Evolutionary conservation across 2,329 filamentous ascomycete genomes (phyloP).

Genomic region (Celoporthe dispersa): DNA sequence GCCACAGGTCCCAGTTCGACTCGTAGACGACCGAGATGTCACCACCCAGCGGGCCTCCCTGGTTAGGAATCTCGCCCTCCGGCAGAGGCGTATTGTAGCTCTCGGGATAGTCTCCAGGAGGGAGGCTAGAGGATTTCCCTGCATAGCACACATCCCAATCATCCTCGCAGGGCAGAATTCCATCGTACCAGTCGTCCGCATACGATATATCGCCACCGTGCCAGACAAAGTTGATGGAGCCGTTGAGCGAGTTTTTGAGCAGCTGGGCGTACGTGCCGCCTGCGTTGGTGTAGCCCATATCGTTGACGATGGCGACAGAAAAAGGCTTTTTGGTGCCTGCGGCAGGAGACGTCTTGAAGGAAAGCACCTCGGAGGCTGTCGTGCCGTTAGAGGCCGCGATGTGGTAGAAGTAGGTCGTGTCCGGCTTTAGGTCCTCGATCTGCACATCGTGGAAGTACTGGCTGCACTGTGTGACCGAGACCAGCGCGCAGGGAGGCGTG

Average conservation of each 20-base stretch:
- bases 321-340: conserved; percentile 48
- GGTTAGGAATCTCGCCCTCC: conserved; percentile 48
- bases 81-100: conserved; percentile 51
- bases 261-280: conserved; percentile 51
- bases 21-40: conserved; percentile 55
- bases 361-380: conserved; percentile 49
- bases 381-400: conserved; percentile 54
- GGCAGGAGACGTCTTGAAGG: conserved; percentile 50
- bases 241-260: conserved; percentile 45
- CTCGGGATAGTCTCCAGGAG: conserved; percentile 43
- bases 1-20: conserved; percentile 57
- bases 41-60: conserved; percentile 51
- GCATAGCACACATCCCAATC: conserved; percentile 58
- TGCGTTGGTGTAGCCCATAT: conserved; percentile 60
- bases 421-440: conserved; percentile 45
- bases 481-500: conserved; percentile 52
- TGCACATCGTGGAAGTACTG: conserved; percentile 57
- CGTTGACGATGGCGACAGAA: conserved; percentile 52
- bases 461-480: conserved; percentile 53
- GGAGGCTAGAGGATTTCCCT: conserved; percentile 47
- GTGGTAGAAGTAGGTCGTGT: conserved; percentile 55
- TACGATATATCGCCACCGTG: conserved; percentile 57
- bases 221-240: conserved; percentile 52
- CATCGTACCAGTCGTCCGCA: conserved; percentile 55
- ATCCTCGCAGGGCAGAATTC: conserved; percentile 52